A percentile compares a stretch with the other conserved stretches of the same genome.
phyloP scores from a whole-genome alignment of 1,284 basidiomycete genomes.

The Rhodotorula mucilaginosa region DNA sequence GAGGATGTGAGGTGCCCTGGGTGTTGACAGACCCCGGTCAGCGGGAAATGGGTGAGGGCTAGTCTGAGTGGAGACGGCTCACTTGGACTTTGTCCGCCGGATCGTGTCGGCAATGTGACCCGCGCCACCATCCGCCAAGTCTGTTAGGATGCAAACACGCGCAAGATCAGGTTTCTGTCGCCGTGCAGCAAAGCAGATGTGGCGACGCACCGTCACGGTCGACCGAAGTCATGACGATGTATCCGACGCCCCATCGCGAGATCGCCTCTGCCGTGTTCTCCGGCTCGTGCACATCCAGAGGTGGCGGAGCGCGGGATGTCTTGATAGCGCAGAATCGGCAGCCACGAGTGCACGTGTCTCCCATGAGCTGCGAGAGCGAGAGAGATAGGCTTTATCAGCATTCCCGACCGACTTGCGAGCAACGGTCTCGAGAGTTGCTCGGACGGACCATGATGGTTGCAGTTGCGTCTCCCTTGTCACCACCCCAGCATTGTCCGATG shows the following conservation, averaged over 20 bases:
- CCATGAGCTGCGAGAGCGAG: constrained; percentile 72
- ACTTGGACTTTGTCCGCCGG: constrained; percentile 92
- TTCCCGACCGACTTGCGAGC: too few species aligned
- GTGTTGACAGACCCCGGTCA: background rate
- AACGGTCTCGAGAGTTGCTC: too few species aligned
- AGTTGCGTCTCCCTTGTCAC: constrained; percentile 77
- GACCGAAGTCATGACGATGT: constrained; percentile 95
- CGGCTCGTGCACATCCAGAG: constrained; percentile 93
- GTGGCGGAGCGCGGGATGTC: constrained; percentile 81
- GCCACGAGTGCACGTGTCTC: constrained; percentile 97
- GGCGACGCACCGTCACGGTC: constrained; percentile 79
- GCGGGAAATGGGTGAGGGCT: background rate
- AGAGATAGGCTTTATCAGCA: background rate
- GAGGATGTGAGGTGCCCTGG: constrained; percentile 77
- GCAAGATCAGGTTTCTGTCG: background rate
- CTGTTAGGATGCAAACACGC: constrained; percentile 52
- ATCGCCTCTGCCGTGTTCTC: constrained; percentile 99
- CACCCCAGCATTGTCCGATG: constrained; percentile 99
- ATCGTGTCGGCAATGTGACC: constrained; percentile 95
- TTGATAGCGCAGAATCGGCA: constrained; percentile 98
- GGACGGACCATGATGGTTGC: constrained; percentile 93
- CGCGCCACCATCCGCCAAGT: constrained; percentile 87
- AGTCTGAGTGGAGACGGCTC: constrained; percentile 34
- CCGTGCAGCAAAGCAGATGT: background rate
- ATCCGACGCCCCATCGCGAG: constrained; percentile 94